Evolutionary conservation across 2,329 filamentous ascomycete species (phyloP).

Genomic region (Cordyceps militaris): DNA sequence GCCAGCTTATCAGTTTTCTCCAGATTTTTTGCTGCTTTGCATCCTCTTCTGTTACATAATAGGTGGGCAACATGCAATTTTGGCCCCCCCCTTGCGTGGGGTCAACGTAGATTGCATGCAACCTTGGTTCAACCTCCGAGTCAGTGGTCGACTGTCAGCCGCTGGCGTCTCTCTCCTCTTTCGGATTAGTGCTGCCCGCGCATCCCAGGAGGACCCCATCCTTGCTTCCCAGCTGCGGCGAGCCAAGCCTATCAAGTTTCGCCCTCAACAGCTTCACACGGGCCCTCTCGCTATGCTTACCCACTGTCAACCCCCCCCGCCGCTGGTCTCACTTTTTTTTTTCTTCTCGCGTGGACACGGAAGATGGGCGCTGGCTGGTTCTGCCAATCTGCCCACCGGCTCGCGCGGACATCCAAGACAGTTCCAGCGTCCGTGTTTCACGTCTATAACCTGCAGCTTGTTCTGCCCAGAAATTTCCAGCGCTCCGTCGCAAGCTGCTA

Average conservation of each 20-base stretch:
- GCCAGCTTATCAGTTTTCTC: too few species aligned
- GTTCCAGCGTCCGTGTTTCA: not conserved
- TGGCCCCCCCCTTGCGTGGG: too few species aligned
- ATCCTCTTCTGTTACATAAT: too few species aligned
- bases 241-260: not conserved
- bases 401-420: not conserved
- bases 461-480: not conserved
- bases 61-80: too few species aligned
- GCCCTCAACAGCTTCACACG: not conserved
- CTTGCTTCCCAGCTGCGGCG: too few species aligned
- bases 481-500: not conserved
- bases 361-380: not conserved
- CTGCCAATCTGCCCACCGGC: not conserved
- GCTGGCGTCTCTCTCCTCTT: slow-evolving; percentile 1
- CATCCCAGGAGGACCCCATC: not conserved
- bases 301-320: too few species aligned
- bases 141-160: not conserved
- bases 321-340: too few species aligned
- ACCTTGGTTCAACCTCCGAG: not conserved
- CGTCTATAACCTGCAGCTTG: not conserved
- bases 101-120: not conserved
- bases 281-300: too few species aligned
- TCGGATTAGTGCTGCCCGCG: not conserved
- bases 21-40: too few species aligned
- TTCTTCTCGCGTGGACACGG: not conserved